A percentile compares a stretch with the other conserved stretches of the same genome.
Conservation (phyloP, 208 protist genomes). For the Lotmaria passim region DNA sequence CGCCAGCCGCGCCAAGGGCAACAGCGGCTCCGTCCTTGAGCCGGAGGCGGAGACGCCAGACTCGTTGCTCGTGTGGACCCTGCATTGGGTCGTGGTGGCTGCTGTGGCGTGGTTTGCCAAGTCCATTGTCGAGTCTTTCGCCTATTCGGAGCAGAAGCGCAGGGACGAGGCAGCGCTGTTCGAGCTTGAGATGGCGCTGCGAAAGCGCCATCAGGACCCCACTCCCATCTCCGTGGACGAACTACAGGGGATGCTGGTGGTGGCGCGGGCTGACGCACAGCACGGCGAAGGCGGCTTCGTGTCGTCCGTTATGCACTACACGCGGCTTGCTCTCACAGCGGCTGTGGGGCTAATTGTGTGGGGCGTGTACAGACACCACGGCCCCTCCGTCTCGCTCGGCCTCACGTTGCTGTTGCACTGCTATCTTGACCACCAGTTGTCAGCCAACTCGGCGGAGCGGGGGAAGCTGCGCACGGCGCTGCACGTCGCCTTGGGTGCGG, state of each 20-base stretch:
- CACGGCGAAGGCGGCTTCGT: not conserved
- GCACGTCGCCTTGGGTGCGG: constrained; percentile 36
- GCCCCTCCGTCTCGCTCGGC: constrained; percentile 36
- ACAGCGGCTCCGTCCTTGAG: constrained; percentile 16
- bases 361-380: constrained; percentile 36
- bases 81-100: constrained; percentile 65
- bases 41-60: constrained; percentile 24
- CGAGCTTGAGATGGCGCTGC: constrained; percentile 31
- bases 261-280: constrained; percentile 16
- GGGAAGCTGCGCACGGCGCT: constrained; percentile 35
- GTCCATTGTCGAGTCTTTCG: constrained; percentile 87
- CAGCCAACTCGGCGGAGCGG: constrained; percentile 41
- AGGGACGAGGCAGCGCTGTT: constrained; percentile 43
- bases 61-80: constrained; percentile 48
- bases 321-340: constrained; percentile 3
- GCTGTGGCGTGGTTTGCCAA: constrained; percentile 85
- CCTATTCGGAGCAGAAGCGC: constrained; percentile 67
- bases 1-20: constrained; percentile 48
- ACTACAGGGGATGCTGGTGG: constrained; percentile 15
- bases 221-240: constrained; percentile 15
- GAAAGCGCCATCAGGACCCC: constrained; percentile 10
- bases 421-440: constrained; percentile 40
- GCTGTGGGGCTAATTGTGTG: constrained; percentile 22
- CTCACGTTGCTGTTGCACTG: constrained; percentile 54
- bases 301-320: constrained; percentile 9